Base-by-base conservation (phyloP, 2,329 filamentous ascomycete genomes). In the Diaporthe batatas region DNA sequence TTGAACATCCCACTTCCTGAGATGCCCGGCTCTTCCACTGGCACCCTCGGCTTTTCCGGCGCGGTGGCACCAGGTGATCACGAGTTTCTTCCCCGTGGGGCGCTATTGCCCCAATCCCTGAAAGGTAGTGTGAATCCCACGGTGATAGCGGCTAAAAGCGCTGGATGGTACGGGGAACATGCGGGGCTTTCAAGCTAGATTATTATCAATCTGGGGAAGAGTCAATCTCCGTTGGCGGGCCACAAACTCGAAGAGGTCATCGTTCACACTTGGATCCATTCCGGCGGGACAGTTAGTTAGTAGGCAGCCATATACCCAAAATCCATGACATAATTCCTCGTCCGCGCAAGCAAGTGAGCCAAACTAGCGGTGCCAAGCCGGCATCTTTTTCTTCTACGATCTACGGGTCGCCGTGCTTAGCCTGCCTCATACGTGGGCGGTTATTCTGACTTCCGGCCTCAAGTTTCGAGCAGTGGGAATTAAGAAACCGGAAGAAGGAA, bases 11-110 rank as follows among this genome's bases (percentile, higher is more conserved):
- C 62, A 16, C 23, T n/a, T 65, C 18, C 21, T 25, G 44, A 47
- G 62, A 34, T n/a, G 21, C n/a, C 34, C 62, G 62, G 62, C 62
- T 65, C 32, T 65, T 65, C 62, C 62, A 65, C 12, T 25, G 32
- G 25, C 44, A 65, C 21, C 21, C 7, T 23, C 62, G 62, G 62
- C 44, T 65, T 51, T 65, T 65, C 62, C 62, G 62, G 44, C 62
- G 21, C 44, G 29, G 62, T 44, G 42, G 62, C 62, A 65, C 29
- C 62, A 39, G 62, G 62, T 65, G 62, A 65, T 51, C 62, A 18
- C 34, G 29, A 18, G 1, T 65, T 65, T 51, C 44, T 51, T 51
- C 44, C 44, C 44, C 62, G 44, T 65, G 62, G 62, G 62, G 62
- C 62, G 7, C 62, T 3, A 51, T n/a, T 65, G 25, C 29, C 62